Evolutionary conservation across 345 rosid species (phyloP), one percentile per base, ranked within the genome.

Genomic region (Citrus sinensis): DNA sequence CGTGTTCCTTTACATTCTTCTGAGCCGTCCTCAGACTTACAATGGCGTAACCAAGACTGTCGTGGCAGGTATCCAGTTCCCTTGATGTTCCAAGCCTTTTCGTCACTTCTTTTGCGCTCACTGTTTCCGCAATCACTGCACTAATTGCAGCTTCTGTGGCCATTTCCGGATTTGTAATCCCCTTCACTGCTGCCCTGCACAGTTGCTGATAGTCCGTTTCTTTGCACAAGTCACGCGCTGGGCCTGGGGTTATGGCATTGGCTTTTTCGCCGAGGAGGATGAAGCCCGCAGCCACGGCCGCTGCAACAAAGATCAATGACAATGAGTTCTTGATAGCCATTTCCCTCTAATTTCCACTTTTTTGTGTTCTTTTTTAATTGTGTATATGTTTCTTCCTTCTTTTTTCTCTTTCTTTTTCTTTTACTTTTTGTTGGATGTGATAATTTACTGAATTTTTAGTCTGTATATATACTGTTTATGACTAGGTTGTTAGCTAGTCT

Each of bases 111-210:
- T 24, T 64, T 42, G 83, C 81, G 19, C 56, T 27, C 30, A 68
- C 64, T 6, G 85, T 77, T 7, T 79, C 7, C 7, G 17, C 22
- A 72, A 83, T 78, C 55, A 79, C 19, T 40, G 49, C 74, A 27
- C 71, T 82, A 56, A 85, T 85, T 13, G 83, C 85, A 22, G 71
- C 24, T 42, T 74, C 79, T 13, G 82, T 82, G 1, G 88, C 87
- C n/a, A 73, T 40, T 2, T 27, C 61, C 42, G 80, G 82, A 22
- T 83, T 71, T 1, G 63, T 76, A 20, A 75, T 65, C 65, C 82
- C 82, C 67, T 83, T 79, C 14, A 74, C 73, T 27, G 76, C 80
- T 2, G 78, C 22, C 76, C 76, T 82, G 65, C 87, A 86, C 20
- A 82, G 67, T 19, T 11, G 24, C 0, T 74, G 76, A 29, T 34